Conservation (phyloP, 495 filamentous ascomycete species). For the Tuber borchii region DNA sequence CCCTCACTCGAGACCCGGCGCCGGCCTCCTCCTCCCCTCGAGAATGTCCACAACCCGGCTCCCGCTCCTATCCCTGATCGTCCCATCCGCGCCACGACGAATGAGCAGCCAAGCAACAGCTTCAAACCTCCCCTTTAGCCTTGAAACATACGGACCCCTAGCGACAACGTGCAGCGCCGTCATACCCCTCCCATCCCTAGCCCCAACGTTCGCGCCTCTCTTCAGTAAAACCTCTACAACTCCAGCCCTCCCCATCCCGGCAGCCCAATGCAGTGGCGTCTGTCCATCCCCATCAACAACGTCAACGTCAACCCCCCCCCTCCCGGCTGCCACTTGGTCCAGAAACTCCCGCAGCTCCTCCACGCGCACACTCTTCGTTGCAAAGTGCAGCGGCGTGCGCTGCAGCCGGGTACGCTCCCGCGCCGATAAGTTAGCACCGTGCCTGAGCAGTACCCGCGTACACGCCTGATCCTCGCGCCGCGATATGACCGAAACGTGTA, state of each 20-base stretch:
- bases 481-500: background rate
- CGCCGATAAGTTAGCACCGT: too few species aligned
- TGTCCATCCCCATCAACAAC: background rate
- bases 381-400: background rate
- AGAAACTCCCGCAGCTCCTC: background rate
- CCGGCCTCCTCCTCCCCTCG: background rate
- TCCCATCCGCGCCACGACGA: background rate
- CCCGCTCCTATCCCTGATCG: background rate
- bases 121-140: background rate
- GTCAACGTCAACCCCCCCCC: background rate
- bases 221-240: slow-evolving; percentile 1
- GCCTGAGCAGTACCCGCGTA: background rate
- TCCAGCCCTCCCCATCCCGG: background rate
- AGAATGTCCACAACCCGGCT: background rate
- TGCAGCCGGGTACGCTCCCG: background rate
- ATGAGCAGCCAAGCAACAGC: background rate
- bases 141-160: background rate
- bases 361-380: background rate
- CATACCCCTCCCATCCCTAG: slow-evolving; percentile 4
- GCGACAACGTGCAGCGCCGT: background rate
- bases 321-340: background rate
- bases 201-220: slow-evolving; percentile 1
- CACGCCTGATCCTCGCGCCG: background rate
- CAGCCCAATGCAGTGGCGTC: slow-evolving; percentile 8
- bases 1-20: background rate